phyloP scores from a whole-genome alignment of 805 yeast species.

The Debaryomyces hansenii region DNA sequence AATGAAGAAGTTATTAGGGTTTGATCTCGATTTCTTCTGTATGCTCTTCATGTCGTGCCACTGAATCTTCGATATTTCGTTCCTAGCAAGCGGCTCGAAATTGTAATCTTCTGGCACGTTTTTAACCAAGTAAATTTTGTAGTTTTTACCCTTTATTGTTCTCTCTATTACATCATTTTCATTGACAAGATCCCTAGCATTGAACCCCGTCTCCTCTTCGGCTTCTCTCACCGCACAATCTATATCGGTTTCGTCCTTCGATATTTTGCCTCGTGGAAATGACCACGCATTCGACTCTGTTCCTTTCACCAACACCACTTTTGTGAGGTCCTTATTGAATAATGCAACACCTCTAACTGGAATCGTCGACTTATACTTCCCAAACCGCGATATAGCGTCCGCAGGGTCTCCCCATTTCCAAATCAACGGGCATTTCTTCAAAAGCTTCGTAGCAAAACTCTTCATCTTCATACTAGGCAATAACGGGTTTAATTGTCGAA shows the following conservation, averaged over 20 bases:
- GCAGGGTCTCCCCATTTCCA: constrained; percentile 87
- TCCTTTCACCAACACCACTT: constrained; percentile 80
- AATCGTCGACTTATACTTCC: constrained; percentile 80
- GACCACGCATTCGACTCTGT: constrained; percentile 83
- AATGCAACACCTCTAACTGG: constrained; percentile 97
- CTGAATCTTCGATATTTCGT: constrained; percentile 80
- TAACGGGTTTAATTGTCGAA: constrained; percentile 66
- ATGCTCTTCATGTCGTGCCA: constrained; percentile 65
- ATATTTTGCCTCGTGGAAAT: constrained; percentile 95
- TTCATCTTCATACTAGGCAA: constrained; percentile 80
- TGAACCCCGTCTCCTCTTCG: constrained; percentile 91
- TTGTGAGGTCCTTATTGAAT: constrained; percentile 66
- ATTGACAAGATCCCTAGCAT: constrained; percentile 65
- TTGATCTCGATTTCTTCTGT: constrained; percentile 41
- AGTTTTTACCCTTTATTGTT: constrained; percentile 78
- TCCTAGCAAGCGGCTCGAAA: constrained; percentile 83
- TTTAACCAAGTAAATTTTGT: constrained; percentile 73
- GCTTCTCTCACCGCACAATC: constrained; percentile 92
- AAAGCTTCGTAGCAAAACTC: constrained; percentile 65
- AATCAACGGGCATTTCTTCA: constrained; percentile 68
- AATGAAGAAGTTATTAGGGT: constrained; percentile 41
- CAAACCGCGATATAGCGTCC: constrained; percentile 75
- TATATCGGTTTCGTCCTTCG: constrained; percentile 85
- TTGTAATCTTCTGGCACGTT: constrained; percentile 73
- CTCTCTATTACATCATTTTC: constrained; percentile 78